Base-by-base conservation (phyloP, 2,329 filamentous ascomycete genomes). In the Mycogone perniciosa region DNA sequence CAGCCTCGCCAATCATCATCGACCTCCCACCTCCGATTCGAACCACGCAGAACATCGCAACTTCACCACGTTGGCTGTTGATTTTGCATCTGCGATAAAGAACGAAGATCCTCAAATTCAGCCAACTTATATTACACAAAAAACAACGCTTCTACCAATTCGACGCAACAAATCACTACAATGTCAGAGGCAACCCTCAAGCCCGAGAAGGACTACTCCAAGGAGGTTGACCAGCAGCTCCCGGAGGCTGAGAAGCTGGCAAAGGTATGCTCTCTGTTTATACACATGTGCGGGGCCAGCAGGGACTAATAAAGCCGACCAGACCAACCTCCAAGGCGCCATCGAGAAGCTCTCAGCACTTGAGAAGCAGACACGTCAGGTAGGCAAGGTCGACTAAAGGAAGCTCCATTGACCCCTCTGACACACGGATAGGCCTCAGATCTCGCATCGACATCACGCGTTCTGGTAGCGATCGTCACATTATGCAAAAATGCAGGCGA, bases 141-240 rank as follows among this genome's bases (percentile, higher is more conserved):
- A 27, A 29, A 13, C 35, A 10, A 13, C 29, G 27, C 9, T 5
- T 31, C 20, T 13, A 30, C 20, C 45, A 11, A 49, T 34, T 44
- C 45, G 39, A 50, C 34, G 20, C 46, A 35, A 29, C 31, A 44
- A 43, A 31, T 40, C 52, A 50, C 53, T 60, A 67, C 50, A 67
- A 95, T 95, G 90, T 87, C 90, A 64, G 88, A 90, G 73, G 83
- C 83, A 71, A 73, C 80, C 65, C 73, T 93, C 71, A 95, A 95
- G 82, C 89, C 92, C 66, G 93, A 99, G 79, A 96, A 95, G 86
- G 93, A 99, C 84, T 96, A 88, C 82, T 86, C 88, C 67, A 95
- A 96, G 76, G 91, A 97, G 73, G 89, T 89, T 65, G 91, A 97
- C 77, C 83, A 86, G 74, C 82, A 89, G 72, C 84, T 99, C 61